Base-by-base conservation (phyloP, 1,139 yeast species). In the Zygosaccharomyces sapae region DNA sequence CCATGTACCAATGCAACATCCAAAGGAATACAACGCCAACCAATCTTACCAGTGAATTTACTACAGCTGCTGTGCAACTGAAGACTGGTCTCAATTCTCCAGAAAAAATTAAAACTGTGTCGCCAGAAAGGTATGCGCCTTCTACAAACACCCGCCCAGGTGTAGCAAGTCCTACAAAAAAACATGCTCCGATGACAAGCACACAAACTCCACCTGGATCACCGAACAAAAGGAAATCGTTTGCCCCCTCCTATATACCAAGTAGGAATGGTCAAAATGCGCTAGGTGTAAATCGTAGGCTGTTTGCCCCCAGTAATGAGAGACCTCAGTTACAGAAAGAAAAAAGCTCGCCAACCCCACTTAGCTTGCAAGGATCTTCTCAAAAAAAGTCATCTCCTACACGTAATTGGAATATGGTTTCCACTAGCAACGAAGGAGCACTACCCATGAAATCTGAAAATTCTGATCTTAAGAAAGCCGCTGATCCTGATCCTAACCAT, bases 11-110 rank as follows among this genome's bases (percentile, higher is more conserved):
- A 2, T 38, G 63, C 6, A 55, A 62, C 36, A 43, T 49, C 22
- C 37, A 45, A n/a, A 52, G 46, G 22, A 54, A 50, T 22, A 48
- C 48, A 10, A 34, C 46, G 39, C 24, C 31, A 37, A 12, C 43
- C 40, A 5, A 27, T 43, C 27, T 35, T 18, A 8, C 41, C 18
- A 46, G 20, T 22, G 57, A 55, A 16, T 58, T 62, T 24, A 59
- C 59, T 5, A 61, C 65, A 1, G 67, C 67, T 3, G 63, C 66
- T 9, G 49, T 47, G 5, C 63, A 62, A 47, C 55, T 44, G 48
- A 55, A 35, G 10, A 39, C 19, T 43, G 47, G 37, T 27, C 19
- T 29, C 6, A 38, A 9, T 2, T 47, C 51, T 12, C 46, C 54
- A 12, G 37, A 37, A 10, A 47, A 33, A 19, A 45, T 30, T 16